These are phyloP conservation scores for Hanseniaspora valbyensis DNA, from an alignment of 805 yeast species.

Conservation along the genomic window DNA sequence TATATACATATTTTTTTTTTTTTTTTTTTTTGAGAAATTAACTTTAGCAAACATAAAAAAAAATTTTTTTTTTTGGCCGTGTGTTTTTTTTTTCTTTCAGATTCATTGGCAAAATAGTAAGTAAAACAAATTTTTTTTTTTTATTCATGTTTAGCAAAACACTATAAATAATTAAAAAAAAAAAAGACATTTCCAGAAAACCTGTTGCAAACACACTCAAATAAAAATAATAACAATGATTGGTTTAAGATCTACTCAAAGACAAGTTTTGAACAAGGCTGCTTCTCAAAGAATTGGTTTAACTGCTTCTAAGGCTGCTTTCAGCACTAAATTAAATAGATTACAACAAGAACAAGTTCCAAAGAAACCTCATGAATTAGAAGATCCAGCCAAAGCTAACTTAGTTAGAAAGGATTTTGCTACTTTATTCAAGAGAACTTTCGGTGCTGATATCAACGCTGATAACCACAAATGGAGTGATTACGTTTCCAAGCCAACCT, in stretches of 20 bases:
- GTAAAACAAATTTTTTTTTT: no score
- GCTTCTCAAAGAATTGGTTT: slow-evolving; percentile 15
- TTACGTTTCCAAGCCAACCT: slow-evolving; percentile 59
- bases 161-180: background rate
- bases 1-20: no score
- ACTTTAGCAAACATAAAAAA: background rate
- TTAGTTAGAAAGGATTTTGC: slow-evolving; percentile 12
- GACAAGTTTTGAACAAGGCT: slow-evolving; percentile 13
- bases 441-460: slow-evolving; percentile 14
- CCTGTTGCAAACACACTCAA: slow-evolving; percentile 2
- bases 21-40: background rate
- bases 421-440: slow-evolving; percentile 14
- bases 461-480: slow-evolving; percentile 16
- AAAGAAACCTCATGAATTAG: slow-evolving; percentile 16
- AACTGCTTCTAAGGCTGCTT: slow-evolving; percentile 12
- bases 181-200: background rate
- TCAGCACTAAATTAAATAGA: slow-evolving; percentile 11
- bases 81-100: no score
- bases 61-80: no score
- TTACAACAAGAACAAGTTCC: slow-evolving; percentile 15
- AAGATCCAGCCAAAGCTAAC: slow-evolving; percentile 14
- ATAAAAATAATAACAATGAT: slow-evolving; percentile 1
- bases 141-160: no score
- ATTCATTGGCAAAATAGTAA: no score
- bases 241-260: slow-evolving; percentile 16